Conservation (phyloP, 768 basidiomycete species). For the Amanita fuliginea region DNA sequence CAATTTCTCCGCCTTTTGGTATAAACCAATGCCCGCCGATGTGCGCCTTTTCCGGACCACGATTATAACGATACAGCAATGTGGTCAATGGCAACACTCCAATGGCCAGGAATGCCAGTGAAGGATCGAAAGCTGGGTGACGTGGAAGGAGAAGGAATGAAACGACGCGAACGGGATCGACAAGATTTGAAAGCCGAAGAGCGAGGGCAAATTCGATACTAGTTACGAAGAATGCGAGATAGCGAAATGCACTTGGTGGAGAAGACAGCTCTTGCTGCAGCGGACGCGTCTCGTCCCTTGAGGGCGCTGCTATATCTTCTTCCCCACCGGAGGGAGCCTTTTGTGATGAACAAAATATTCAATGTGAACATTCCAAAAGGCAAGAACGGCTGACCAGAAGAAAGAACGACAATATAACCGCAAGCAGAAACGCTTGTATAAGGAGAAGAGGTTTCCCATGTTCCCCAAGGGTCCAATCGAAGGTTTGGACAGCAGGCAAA, state of each 20-base stretch:
- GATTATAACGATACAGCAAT: slow-evolving; percentile 31
- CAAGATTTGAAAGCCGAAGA: slow-evolving; percentile 42
- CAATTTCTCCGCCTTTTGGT: slow-evolving; percentile 27
- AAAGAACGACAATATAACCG: slow-evolving; percentile 18
- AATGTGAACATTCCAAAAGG: slow-evolving; percentile 7
- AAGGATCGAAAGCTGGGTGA: slow-evolving; percentile 41
- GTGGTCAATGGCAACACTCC: slow-evolving; percentile 38
- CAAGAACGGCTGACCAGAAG: slow-evolving; percentile 18
- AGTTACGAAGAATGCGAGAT: slow-evolving; percentile 29
- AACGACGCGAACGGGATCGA: slow-evolving; percentile 35
- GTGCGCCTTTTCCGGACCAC: slow-evolving; percentile 24
- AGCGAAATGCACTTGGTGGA: slow-evolving; percentile 5
- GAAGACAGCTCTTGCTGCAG: neutral
- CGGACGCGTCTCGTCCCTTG: slow-evolving; percentile 2
- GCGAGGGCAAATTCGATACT: slow-evolving; percentile 42
- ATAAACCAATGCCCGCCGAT: slow-evolving; percentile 36
- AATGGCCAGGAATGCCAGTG: slow-evolving; percentile 40
- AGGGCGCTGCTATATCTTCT: slow-evolving; percentile 8
- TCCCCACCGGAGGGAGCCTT: slow-evolving; percentile 2
- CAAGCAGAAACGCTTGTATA: slow-evolving; percentile 28
- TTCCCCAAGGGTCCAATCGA: slow-evolving; percentile 30
- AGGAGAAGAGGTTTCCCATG: slow-evolving; percentile 24
- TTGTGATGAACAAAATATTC: slow-evolving; percentile 4
- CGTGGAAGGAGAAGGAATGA: slow-evolving; percentile 42
- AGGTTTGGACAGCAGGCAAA: slow-evolving; percentile 17